phyloP scores from a whole-genome alignment of 2,329 filamentous ascomycete species.

The Hortaea sp. region DNA sequence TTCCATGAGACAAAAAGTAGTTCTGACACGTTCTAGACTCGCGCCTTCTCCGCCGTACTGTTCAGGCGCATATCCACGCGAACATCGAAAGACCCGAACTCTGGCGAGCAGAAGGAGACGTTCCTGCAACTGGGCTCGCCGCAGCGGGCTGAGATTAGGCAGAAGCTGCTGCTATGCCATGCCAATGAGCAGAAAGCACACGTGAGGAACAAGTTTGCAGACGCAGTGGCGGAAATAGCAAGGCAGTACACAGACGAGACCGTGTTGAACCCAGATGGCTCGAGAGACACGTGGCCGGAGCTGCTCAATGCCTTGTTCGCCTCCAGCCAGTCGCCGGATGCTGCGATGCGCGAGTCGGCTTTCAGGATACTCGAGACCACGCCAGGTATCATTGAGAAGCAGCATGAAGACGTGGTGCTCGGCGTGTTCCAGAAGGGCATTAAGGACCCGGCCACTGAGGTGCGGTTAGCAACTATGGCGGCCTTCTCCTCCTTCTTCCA shows the following conservation, averaged over 20 bases:
- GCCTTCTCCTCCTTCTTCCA: constrained; percentile 95
- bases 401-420: constrained; percentile 85
- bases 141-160: constrained; percentile 67
- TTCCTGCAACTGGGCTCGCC: constrained; percentile 70
- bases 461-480: constrained; percentile 88
- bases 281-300: constrained; percentile 67
- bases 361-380: constrained; percentile 94
- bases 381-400: constrained; percentile 88
- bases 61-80: constrained; percentile 91
- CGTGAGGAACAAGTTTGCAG: constrained; percentile 90
- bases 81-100: constrained; percentile 61
- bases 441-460: constrained; percentile 75
- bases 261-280: constrained; percentile 19
- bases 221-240: constrained; percentile 92
- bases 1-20: neutral
- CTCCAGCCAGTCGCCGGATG: constrained; percentile 74
- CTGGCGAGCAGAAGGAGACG: constrained; percentile 65
- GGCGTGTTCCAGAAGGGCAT: constrained; percentile 86
- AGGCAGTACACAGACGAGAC: constrained; percentile 81
- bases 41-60: constrained; percentile 85
- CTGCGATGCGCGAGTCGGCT: constrained; percentile 79
- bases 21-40: constrained; percentile 47
- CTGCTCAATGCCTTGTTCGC: constrained; percentile 78
- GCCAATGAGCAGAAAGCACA: constrained; percentile 60
- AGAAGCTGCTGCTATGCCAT: constrained; percentile 72